A percentile compares a stretch with the other conserved stretches of the same genome.
phyloP scores from a whole-genome alignment of 139 green algal genomes.

The Eudorina sp. region DNA sequence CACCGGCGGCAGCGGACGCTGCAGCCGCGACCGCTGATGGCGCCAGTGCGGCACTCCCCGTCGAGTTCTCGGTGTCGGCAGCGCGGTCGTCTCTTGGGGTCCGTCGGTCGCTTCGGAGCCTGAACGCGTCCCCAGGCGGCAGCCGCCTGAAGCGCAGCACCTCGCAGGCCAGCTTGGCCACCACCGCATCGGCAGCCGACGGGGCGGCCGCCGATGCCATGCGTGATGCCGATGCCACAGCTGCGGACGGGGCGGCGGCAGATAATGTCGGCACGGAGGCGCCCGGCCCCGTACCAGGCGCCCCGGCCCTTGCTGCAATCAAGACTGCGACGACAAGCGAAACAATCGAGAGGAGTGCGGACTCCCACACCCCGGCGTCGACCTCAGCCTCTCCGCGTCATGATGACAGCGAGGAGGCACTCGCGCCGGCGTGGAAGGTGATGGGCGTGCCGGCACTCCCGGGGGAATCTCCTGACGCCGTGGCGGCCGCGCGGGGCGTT shows the following conservation, averaged over 20 bases:
- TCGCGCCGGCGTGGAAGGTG: constrained; percentile 20
- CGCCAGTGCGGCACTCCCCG: neutral
- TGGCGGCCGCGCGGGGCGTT: neutral
- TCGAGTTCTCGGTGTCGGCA: too few relatives aligned
- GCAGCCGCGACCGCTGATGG: neutral
- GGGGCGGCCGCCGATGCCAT: too few relatives aligned
- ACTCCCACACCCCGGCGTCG: too few relatives aligned
- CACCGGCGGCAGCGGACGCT: neutral
- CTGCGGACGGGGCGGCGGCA: too few relatives aligned
- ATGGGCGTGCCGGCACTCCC: neutral
- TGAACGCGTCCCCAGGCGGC: neutral
- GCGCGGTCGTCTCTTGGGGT: neutral
- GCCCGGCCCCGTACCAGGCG: too few relatives aligned
- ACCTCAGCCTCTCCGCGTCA: too few relatives aligned
- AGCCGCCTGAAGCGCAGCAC: constrained; percentile 22
- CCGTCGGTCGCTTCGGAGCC: constrained; percentile 8
- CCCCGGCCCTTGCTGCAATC: too few relatives aligned
- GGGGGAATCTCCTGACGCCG: neutral
- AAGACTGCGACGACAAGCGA: too few relatives aligned
- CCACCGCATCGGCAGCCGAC: neutral
- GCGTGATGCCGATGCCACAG: too few relatives aligned
- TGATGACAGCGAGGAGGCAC: neutral
- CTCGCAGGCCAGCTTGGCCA: neutral
- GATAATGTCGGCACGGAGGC: too few relatives aligned
- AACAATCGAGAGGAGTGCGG: too few relatives aligned